phyloP scores from a whole-genome alignment of 179 eudicot species.

The Silene noctiflora region DNA sequence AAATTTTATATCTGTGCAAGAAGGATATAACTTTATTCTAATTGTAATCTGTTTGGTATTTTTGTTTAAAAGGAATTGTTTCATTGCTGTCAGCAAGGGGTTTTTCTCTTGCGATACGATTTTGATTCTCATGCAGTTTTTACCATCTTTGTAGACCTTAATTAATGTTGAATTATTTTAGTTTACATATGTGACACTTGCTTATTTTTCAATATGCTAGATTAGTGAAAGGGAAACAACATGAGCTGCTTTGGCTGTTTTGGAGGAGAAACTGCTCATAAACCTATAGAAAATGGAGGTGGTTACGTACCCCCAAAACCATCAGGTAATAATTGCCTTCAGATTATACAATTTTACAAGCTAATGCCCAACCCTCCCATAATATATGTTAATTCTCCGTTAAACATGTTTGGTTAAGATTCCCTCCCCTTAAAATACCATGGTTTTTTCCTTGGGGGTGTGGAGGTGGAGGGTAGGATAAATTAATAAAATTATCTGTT shows the following conservation, averaged over 20 bases:
- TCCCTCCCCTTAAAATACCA: background rate
- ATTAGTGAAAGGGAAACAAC: slow-evolving; percentile 11
- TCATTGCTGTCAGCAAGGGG: background rate
- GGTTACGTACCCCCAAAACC: slow-evolving; percentile 25
- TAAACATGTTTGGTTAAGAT: background rate
- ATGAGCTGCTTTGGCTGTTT: slow-evolving; percentile 45
- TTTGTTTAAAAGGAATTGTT: background rate
- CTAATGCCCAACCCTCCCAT: slow-evolving; percentile 1
- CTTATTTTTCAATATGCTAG: slow-evolving; percentile 8
- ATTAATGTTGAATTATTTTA: background rate
- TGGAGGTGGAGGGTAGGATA: too few relatives aligned
- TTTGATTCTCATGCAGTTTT: background rate
- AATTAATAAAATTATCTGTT: too few relatives aligned
- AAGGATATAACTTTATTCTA: background rate
- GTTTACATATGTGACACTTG: background rate
- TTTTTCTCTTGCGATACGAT: background rate
- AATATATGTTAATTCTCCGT: background rate
- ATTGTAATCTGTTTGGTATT: background rate
- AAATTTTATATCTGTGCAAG: background rate
- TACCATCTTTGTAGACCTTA: slow-evolving; percentile 8
- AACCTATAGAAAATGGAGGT: slow-evolving; percentile 31
- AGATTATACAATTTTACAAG: background rate
- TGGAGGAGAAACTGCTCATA: slow-evolving; percentile 26
- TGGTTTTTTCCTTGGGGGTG: too few relatives aligned
- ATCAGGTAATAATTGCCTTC: slow-evolving; percentile 23